Evolutionary conservation across 2,329 filamentous ascomycete genomes (phyloP), one percentile per base, ranked within the genome.

Genomic region (Akanthomyces lecanii): DNA sequence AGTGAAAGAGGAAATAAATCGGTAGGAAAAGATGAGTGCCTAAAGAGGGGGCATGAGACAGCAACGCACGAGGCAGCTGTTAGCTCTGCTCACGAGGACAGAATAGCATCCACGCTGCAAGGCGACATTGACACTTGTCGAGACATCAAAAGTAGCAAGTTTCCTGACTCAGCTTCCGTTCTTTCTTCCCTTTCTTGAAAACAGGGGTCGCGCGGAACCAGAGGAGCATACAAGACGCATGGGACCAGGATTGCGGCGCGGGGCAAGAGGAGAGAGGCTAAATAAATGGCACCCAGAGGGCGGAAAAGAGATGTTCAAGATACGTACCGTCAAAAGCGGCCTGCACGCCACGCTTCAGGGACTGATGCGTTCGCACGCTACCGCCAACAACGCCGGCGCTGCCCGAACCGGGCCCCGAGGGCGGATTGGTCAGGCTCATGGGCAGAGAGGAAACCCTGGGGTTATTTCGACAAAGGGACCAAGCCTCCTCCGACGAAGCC

Each of bases 311-410:
- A 60, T 28, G 23, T 48, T 42, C 11, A 36, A 40, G 16, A 48
- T 47, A 72, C 78, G 69, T 78, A 85, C 85, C 84, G 75, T 87
- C 83, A 77, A 87, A 86, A 44, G 82, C 81, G 65, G 83, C 79
- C 73, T 86, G 84, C 62, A 85, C 82, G 67, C 79, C 85, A 70
- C 84, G 79, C 76, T 87, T 87, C 61, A 85, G 73, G 33, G 75
- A 76, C 68, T 81, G 80, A 53, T 66, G 65, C 65, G 66, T 44
- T 68, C 71, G 66, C 58, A 74, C 74, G 54, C 75, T 72, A 64
- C 78, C 78, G 81, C 78, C 56, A 78, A 80, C 69, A 80, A 81
- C 42, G 79, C 75, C 55, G 25, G 54, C 47, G 48, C 48, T 54
- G 47, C 53, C 61, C 28, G 61, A 57, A 14, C 52, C 45, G 25